Evolutionary conservation across 495 filamentous ascomycete genomes (phyloP).

Genomic region (Elaphomyces granulatus): DNA sequence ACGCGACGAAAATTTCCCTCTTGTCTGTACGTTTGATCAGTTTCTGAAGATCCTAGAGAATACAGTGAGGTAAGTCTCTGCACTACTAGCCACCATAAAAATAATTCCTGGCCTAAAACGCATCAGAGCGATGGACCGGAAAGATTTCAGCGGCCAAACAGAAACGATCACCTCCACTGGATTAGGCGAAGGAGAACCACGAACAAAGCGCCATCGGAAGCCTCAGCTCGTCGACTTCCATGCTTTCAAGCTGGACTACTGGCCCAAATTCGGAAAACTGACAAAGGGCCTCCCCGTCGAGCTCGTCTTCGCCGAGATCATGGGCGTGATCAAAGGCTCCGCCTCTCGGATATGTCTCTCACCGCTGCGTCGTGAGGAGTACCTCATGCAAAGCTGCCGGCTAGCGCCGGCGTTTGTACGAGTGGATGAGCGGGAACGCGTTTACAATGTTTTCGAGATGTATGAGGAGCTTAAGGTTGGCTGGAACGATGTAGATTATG

Average conservation of each 20-base stretch:
- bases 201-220: too few relatives aligned
- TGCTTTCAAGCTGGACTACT: constrained; percentile 26
- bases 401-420: constrained; percentile 18
- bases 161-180: too few relatives aligned
- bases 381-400: constrained; percentile 12
- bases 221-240: constrained; percentile 19
- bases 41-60: constrained; percentile 24
- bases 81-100: too few relatives aligned
- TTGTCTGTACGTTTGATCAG: constrained; percentile 28
- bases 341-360: constrained; percentile 7
- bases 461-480: constrained; percentile 24
- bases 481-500: constrained; percentile 18
- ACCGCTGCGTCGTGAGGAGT: constrained; percentile 18
- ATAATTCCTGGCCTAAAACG: too few relatives aligned
- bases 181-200: too few relatives aligned
- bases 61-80: constrained; percentile 6
- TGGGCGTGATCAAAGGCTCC: constrained; percentile 32
- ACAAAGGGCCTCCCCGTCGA: constrained; percentile 11
- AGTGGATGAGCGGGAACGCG: constrained; percentile 11
- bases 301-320: constrained; percentile 31
- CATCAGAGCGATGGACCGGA: too few relatives aligned
- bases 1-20: constrained; percentile 19
- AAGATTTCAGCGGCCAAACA: too few relatives aligned
- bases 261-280: constrained; percentile 21
- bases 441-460: constrained; percentile 21